These are phyloP conservation scores for Scheffersomyces parashehatae DNA, from an alignment of 1,139 yeast species.

Conservation along the genomic window DNA sequence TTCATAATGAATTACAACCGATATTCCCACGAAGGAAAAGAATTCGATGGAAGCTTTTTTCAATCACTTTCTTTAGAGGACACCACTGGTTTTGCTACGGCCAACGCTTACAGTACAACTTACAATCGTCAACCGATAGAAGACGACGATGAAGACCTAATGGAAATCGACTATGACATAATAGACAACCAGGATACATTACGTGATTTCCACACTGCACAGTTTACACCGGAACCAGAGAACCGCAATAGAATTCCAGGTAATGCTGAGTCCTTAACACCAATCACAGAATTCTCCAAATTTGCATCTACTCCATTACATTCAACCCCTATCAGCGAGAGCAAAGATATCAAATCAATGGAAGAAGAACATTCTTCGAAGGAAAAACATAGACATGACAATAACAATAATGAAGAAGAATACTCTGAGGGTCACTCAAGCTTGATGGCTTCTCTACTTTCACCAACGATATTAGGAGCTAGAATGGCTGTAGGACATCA, in stretches of 20 bases:
- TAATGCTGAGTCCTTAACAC: slow-evolving; percentile 3
- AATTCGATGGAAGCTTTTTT: slow-evolving; percentile 27
- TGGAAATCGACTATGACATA: slow-evolving; percentile 17
- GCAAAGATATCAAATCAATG: slow-evolving; percentile 6
- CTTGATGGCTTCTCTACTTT: slow-evolving; percentile 15
- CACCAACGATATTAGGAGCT: slow-evolving; percentile 45
- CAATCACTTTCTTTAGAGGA: slow-evolving; percentile 30
- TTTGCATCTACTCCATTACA: neutral
- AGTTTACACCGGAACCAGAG: slow-evolving; percentile 3
- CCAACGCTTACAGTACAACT: neutral
- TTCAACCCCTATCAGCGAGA: neutral
- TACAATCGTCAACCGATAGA: neutral
- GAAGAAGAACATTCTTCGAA: slow-evolving; percentile 1
- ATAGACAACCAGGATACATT: too few species aligned
- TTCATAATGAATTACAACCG: neutral
- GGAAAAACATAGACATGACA: slow-evolving; percentile 3
- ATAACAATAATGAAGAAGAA: slow-evolving; percentile 7
- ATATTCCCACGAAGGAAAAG: slow-evolving; percentile 6
- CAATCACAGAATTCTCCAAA: neutral
- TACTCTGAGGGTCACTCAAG: slow-evolving; percentile 1
- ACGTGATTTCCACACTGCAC: neutral
- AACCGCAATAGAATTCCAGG: slow-evolving; percentile 1
- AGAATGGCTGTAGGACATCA: slow-evolving; percentile 32
- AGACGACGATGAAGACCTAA: slow-evolving; percentile 11
- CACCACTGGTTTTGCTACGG: neutral